phyloP scores from a whole-genome alignment of 108 stramenopile genomes.

The Cyclostephanos tholiformis region DNA sequence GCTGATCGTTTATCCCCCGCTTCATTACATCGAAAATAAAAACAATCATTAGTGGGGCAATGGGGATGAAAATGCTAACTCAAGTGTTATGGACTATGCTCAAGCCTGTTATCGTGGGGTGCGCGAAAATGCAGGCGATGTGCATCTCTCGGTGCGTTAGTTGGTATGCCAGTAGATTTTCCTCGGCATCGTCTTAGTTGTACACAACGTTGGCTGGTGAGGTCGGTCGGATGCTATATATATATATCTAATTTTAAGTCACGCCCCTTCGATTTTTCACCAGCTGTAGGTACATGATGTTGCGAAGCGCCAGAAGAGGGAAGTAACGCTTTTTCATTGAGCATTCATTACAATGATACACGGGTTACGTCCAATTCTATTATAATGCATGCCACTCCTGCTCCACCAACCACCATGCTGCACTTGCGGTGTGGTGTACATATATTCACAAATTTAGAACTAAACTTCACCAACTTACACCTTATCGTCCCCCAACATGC shows the following conservation, averaged over 20 bases:
- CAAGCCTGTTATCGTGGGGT: constrained; percentile 69
- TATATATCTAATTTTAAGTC: background rate
- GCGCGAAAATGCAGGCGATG: constrained; percentile 69
- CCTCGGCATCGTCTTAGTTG: constrained; percentile 12
- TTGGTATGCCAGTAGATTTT: constrained; percentile 55
- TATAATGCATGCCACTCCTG: too few relatives aligned
- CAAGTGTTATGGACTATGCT: constrained; percentile 73
- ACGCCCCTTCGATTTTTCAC: constrained; percentile 9
- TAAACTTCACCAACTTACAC: too few relatives aligned
- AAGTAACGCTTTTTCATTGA: constrained; percentile 4
- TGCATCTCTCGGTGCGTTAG: constrained; percentile 60
- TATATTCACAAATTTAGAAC: too few relatives aligned
- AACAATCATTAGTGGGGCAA: constrained; percentile 57
- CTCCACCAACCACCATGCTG: too few relatives aligned
- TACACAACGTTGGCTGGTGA: constrained; percentile 8
- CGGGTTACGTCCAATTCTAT: too few relatives aligned
- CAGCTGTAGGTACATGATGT: constrained; percentile 30
- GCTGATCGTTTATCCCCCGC: too few relatives aligned
- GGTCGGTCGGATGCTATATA: background rate
- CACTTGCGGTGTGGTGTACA: too few relatives aligned
- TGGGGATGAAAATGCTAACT: constrained; percentile 70
- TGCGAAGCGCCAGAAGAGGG: constrained; percentile 31
- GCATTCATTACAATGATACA: too few relatives aligned
- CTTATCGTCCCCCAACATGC: too few relatives aligned
- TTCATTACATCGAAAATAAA: too few relatives aligned